Evolutionary conservation across 257 asterid species (phyloP), one percentile per base, ranked within the genome.

Genomic region (Nicotiana knightiana): DNA sequence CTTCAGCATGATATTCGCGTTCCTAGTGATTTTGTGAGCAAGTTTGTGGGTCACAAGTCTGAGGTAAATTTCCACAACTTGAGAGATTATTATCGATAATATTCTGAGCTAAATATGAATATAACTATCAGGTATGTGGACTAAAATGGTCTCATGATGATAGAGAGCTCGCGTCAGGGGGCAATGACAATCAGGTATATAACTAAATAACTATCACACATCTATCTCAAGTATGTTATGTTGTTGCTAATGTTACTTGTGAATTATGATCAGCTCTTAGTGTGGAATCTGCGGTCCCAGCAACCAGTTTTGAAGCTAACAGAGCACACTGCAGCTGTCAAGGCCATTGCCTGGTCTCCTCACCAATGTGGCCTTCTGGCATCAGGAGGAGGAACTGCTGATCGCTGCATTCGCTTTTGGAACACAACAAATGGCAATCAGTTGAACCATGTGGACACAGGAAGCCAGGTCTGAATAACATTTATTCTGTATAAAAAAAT

Each of bases 321-420:
- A 0, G 99, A 96, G 88, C 99, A 96, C 82, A 94, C 97, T 15
- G 98, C 99, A 46, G 98, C 98, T 18, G 98, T 96, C 16, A 96
- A 96, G 85, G 99, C 99, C 81, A 94, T 96, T 55, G 82, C 99
- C 43, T 94, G 99, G 99, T 96, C 99, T 16, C 99, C 98, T 62
- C 98, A 96, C 85, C 97, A 94, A 66, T 91, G 80, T n/a, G 92
- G 98, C 21, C 91, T 94, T 83, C 89, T 94, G 33, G 98, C 98
- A 5, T 96, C 98, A 1, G 99, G 99, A 28, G 99, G 98, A 68
- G 99, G 99, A 79, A 96, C 99, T 46, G 99, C 98, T 33, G 99
- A 96, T 83, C 92, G 98, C 11, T 93, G 99, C 89, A 96, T 96
- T 85, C 97, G 99, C 35, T 96, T 96, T 83, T 96, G 99, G 99